These are phyloP conservation scores for Eutypa lata DNA, from an alignment of 2,329 filamentous ascomycete species.

Conservation along the genomic window DNA sequence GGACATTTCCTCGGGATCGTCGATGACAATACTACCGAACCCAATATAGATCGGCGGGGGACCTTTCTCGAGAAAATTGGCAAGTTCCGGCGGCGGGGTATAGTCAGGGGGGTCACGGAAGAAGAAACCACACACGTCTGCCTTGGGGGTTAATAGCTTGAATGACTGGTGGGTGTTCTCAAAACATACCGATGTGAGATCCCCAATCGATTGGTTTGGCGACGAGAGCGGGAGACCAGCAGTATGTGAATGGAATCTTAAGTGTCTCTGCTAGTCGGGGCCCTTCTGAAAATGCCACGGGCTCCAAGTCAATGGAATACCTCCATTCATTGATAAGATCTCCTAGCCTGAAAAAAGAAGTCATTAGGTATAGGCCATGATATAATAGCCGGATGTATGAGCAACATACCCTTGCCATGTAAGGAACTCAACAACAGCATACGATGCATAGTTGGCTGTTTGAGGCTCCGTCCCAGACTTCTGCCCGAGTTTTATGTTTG, in stretches of 20 bases:
- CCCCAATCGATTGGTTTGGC: conserved; percentile 54
- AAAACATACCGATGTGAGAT: conserved; percentile 48
- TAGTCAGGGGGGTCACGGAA: conserved; percentile 43
- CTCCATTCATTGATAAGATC: conserved; percentile 85
- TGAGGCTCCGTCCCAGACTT: conserved; percentile 44
- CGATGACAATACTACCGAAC: conserved; percentile 55
- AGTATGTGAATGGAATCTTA: conserved; percentile 78
- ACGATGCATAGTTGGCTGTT: conserved; percentile 72
- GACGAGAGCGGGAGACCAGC: conserved; percentile 69
- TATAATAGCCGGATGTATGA: neutral
- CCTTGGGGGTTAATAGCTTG: no score
- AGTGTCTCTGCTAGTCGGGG: conserved; percentile 72
- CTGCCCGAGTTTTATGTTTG: conserved; percentile 64
- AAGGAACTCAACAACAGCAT: conserved; percentile 84
- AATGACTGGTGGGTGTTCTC: no score
- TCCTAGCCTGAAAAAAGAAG: conserved; percentile 48
- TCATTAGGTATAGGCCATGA: neutral
- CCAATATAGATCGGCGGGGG: conserved; percentile 53
- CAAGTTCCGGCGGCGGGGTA: conserved; percentile 29
- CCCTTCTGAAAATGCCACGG: conserved; percentile 59
- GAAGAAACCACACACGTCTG: conserved; percentile 52
- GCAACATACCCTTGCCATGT: conserved; percentile 74
- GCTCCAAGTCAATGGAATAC: conserved; percentile 65
- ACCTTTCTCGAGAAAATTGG: conserved; percentile 42
- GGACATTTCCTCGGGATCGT: conserved; percentile 43